Base-by-base conservation (phyloP, 495 filamentous ascomycete genomes). In the Annulohypoxylon stygium region DNA sequence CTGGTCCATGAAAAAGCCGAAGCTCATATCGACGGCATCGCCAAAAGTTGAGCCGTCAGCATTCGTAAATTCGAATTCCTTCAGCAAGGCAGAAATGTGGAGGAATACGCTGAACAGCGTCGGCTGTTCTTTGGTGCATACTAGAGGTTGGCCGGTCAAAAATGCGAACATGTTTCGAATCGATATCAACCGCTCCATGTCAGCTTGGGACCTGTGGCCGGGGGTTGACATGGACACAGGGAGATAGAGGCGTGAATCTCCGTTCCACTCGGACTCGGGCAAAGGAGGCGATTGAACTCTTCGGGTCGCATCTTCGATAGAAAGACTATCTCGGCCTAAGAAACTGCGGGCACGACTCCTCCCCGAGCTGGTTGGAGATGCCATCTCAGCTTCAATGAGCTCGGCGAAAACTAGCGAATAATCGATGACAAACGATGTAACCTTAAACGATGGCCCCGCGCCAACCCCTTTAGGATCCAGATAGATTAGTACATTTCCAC, bases 91-190 rank as follows among this genome's bases (percentile, higher is more conserved):
- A 0, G 92, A 87, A 1, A 97, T 86, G 37, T 90, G 85, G 67
- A 95, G 83, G 73, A 97, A 89, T 6, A 95, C 91, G 4, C 86
- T 79, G 81, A 97, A 98, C 4, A 93, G 77, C 0, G 86, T 90
- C 1, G 90, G 83, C 12, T 90, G 89, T 16, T 85, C 83, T 16
- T 87, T 85, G 0, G 93, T 97, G 0, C 91, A 92, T 10, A 98
- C 91, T 8, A 98, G 84, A 0, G 93, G 91, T 69, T 94, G 90
- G 45, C 90, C 91, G 7, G 89, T 86, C 9, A 99, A 83, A 74
- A 99, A 95, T 2, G 96, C 93, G 78, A 98, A 97, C 59, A 97
- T 81, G 76, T 99, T 99, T 20, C 96, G 90, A 61, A 93, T 91
- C 4, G 92, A 87, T 30, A 98, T 83, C 3, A 98, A 83, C 0